phyloP scores from a whole-genome alignment of 176 grass and related monocot species.

The Raddia distichophylla region DNA sequence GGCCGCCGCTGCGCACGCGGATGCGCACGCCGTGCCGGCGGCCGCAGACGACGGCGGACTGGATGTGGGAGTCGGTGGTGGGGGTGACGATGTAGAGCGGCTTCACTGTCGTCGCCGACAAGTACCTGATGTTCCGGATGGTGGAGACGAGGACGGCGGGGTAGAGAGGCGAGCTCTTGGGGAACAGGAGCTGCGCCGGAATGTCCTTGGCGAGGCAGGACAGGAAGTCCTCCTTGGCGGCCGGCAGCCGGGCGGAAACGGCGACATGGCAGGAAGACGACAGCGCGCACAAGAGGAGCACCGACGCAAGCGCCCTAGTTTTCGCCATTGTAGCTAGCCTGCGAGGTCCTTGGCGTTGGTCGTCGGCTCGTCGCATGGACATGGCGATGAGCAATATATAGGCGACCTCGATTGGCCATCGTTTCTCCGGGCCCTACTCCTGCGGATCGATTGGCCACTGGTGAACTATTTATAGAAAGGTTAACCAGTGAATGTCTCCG shows the following conservation, averaged over 20 bases:
- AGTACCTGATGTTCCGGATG: constrained; percentile 57
- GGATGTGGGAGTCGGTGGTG: constrained; percentile 38
- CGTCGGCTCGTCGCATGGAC: background rate
- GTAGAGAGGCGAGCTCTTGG: constrained; percentile 42
- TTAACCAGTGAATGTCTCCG: constrained; percentile 24
- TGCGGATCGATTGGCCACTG: constrained; percentile 13
- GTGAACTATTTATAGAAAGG: constrained; percentile 24
- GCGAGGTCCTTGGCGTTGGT: background rate
- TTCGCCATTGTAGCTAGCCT: constrained; percentile 36
- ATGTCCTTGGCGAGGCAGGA: constrained; percentile 45
- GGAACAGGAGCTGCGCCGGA: constrained; percentile 36
- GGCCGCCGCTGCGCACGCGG: constrained; percentile 66
- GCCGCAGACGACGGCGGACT: constrained; percentile 47
- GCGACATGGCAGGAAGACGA: constrained; percentile 10
- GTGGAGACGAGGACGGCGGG: constrained; percentile 41
- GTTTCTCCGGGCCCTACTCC: constrained; percentile 4
- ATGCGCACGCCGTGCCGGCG: constrained; percentile 33
- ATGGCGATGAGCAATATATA: constrained; percentile 26
- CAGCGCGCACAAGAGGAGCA: constrained; percentile 37
- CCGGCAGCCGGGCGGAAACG: background rate
- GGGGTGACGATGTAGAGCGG: constrained; percentile 55
- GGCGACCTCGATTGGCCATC: background rate
- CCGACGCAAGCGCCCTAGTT: constrained; percentile 19
- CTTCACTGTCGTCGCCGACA: constrained; percentile 32
- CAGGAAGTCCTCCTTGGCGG: constrained; percentile 43